Base-by-base conservation (phyloP, 2,329 filamentous ascomycete species). In the Daldinia sp. region DNA sequence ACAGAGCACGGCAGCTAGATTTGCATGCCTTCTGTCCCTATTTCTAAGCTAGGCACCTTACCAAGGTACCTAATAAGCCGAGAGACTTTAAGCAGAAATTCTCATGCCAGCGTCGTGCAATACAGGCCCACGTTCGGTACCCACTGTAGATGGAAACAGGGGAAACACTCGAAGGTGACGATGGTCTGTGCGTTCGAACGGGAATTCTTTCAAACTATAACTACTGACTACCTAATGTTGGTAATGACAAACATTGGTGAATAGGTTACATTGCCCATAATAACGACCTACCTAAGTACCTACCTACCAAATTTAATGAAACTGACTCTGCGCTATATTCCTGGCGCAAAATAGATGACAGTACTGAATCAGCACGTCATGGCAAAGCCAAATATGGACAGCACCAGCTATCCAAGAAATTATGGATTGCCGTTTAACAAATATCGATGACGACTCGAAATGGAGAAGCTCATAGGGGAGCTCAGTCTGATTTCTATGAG, bases 341-440 rank as follows among this genome's bases (percentile, higher is more conserved):
- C 30, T 64, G 62, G 59, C 55, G 59, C 65, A 44, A 41, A 53
- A 42, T 35, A 53, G 35, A 65, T 37, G 60, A 62, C 44, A 63
- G 10, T 33, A 50, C 46, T 18, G 9, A 68, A 44, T 72, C 65
- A 69, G 56, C 63, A 56, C 71, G 66, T 72, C 70, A 72, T 73
- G n/a, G 28, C 39, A 46, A 41, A 55, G 33, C 18, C 15, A 54
- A 46, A 18, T 10, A 20, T 35, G 20, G 26, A 12, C 18, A 30
- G 18, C 13, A 59, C 28, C 18, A 37, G 39, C 30, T 33, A 33
- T 3, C 20, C n/a, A 33, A 41, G 33, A 54, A 53, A 50, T 12
- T 9, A 60, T 55, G 54, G 18, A 62, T 68, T 41, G 53, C 57
- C 20, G 26, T 46, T 63, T 26, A n/a, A 58, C 53, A 20, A n/a